A percentile compares a stretch with the other conserved stretches of the same genome.
These are phyloP conservation scores for Effrenium voratum DNA, from an alignment of 73 alveolate genomes.

Conservation along the genomic window DNA sequence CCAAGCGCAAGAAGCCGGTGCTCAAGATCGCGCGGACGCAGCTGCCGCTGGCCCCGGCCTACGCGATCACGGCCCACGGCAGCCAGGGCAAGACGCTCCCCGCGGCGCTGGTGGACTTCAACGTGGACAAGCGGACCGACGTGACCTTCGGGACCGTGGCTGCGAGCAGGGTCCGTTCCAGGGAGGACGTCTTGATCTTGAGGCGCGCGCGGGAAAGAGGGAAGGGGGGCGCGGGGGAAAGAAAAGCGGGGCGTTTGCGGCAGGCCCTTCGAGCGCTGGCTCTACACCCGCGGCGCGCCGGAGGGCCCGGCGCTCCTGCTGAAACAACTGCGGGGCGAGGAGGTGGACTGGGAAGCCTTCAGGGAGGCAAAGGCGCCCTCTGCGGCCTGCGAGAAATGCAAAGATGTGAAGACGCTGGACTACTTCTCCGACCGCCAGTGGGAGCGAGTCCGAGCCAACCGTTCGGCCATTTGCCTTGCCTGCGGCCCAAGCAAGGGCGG, in stretches of 20 bases:
- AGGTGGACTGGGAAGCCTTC: neutral
- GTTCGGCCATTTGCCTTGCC: neutral
- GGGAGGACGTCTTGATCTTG: neutral
- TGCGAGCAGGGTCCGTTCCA: neutral
- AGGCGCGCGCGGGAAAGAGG: no score
- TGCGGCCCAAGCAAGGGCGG: no score
- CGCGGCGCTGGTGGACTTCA: conserved; percentile 6
- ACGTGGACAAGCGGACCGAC: neutral
- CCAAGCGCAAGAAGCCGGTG: no score
- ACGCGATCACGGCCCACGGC: no score
- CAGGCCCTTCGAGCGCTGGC: conserved; percentile 5
- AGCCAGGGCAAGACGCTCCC: no score
- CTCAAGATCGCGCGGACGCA: no score
- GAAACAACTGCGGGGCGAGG: neutral
- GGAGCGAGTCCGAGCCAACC: conserved; percentile 34
- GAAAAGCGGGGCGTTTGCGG: no score
- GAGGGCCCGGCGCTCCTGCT: neutral
- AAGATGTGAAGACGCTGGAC: neutral
- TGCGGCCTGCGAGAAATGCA: neutral
- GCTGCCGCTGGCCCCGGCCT: no score
- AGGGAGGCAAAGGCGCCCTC: neutral
- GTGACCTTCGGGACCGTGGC: conserved; percentile 14
- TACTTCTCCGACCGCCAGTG: neutral
- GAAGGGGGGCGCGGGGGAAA: no score
- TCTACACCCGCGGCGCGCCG: conserved; percentile 3